Conservation (phyloP, 169 alveolate species). For the Plasmodium falciparum region DNA sequence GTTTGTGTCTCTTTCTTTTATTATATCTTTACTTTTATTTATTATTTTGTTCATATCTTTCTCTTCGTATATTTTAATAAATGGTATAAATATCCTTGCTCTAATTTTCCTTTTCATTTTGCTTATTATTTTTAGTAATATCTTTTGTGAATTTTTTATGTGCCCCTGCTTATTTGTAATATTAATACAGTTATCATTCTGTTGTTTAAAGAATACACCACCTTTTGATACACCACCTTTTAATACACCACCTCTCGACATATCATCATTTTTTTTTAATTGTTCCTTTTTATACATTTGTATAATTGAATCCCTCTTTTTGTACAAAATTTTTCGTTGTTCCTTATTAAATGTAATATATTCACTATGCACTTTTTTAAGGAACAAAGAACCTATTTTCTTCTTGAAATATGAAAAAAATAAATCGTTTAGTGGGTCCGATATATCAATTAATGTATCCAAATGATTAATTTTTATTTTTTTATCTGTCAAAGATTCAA, state of each 20-base stretch:
- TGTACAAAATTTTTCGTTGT: constrained; percentile 28
- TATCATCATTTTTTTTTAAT: background rate
- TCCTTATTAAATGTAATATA: constrained; percentile 26
- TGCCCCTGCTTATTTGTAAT: too few relatives aligned
- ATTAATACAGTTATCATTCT: background rate
- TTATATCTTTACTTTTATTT: background rate
- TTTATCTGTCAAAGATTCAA: constrained; percentile 15
- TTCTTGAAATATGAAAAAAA: constrained; percentile 15
- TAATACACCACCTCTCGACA: background rate
- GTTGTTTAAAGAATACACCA: background rate
- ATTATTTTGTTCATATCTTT: background rate
- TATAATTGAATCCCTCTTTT: constrained; percentile 9
- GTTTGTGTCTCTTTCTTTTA: background rate
- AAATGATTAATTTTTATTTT: constrained; percentile 9
- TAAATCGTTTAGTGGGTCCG: constrained; percentile 18
- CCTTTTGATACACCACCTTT: background rate
- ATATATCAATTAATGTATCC: constrained; percentile 3
- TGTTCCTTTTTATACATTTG: constrained; percentile 1
- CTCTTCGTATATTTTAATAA: constrained; percentile 6
- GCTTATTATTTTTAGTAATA: constrained; percentile 29
- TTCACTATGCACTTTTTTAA: constrained; percentile 41
- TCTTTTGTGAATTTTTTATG: constrained; percentile 4
- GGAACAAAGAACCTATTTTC: constrained; percentile 8
- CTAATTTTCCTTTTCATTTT: constrained; percentile 40
- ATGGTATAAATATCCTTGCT: constrained; percentile 37